A percentile compares a stretch with the other conserved stretches of the same genome.
phyloP scores from a whole-genome alignment of 1,284 basidiomycete genomes.

The Sphagnurus paluster region DNA sequence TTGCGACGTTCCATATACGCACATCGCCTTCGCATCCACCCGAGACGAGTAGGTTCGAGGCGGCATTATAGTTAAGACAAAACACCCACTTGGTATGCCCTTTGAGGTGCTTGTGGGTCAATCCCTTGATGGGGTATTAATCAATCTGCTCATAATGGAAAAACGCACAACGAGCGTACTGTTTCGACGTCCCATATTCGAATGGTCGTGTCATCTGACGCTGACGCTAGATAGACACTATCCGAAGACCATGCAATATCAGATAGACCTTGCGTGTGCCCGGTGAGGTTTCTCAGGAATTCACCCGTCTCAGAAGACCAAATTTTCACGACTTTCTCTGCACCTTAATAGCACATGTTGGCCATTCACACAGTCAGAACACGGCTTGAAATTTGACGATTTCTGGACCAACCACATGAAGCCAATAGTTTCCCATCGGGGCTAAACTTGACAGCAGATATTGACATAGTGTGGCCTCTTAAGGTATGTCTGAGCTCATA shows the following conservation, averaged over 20 bases:
- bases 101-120: constrained; percentile 64
- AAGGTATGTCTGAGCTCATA: constrained; percentile 69
- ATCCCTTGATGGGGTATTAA: constrained; percentile 46
- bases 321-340: constrained; percentile 75
- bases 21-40: constrained; percentile 93
- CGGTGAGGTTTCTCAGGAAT: constrained; percentile 68
- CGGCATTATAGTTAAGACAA: constrained; percentile 87
- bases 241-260: constrained; percentile 88
- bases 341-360: constrained; percentile 44
- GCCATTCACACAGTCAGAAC: constrained; percentile 14
- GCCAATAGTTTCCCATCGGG: constrained; percentile 80
- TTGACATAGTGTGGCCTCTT: constrained; percentile 71
- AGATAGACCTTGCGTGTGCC: constrained; percentile 82
- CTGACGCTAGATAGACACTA: constrained; percentile 80
- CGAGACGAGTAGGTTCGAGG: constrained; percentile 86
- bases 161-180: constrained; percentile 41
- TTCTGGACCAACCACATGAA: constrained; percentile 57
- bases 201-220: constrained; percentile 86
- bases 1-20: constrained; percentile 86
- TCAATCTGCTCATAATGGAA: constrained; percentile 3
- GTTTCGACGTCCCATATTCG: constrained; percentile 85
- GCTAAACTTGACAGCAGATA: constrained; percentile 84
- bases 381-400: constrained; percentile 6
- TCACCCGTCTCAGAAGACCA: constrained; percentile 81
- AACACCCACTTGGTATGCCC: constrained; percentile 92